phyloP scores from a whole-genome alignment of 116 monocot genomes.

The Cymodocea nodosa region DNA sequence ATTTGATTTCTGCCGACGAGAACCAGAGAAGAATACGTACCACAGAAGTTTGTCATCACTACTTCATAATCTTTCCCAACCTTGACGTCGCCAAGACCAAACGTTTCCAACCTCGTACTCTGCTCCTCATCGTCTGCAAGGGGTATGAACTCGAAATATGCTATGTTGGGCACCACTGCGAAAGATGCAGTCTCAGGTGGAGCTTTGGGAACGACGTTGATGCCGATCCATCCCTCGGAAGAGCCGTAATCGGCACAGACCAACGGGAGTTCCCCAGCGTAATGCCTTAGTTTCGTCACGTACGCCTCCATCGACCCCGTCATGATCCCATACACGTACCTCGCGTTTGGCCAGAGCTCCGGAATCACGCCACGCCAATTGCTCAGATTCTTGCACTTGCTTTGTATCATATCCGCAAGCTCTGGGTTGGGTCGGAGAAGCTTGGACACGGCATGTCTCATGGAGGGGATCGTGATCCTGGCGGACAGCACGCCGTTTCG shows the following conservation, averaged over 20 bases:
- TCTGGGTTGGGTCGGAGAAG: slow-evolving; percentile 46
- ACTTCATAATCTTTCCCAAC: slow-evolving; percentile 68
- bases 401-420: slow-evolving; percentile 40
- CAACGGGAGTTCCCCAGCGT: slow-evolving; percentile 54
- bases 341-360: slow-evolving; percentile 63
- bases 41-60: slow-evolving; percentile 62
- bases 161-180: slow-evolving; percentile 66
- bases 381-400: slow-evolving; percentile 32
- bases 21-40: too few relatives aligned
- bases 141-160: slow-evolving; percentile 89
- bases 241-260: slow-evolving; percentile 63
- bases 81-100: slow-evolving; percentile 48
- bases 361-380: slow-evolving; percentile 68
- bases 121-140: slow-evolving; percentile 1
- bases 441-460: slow-evolving; percentile 40
- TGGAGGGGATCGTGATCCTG: slow-evolving; percentile 47
- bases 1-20: too few relatives aligned
- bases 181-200: slow-evolving; percentile 42
- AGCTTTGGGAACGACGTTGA: slow-evolving; percentile 39
- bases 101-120: slow-evolving; percentile 5
- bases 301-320: slow-evolving; percentile 86
- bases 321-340: slow-evolving; percentile 75
- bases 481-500: slow-evolving; percentile 47
- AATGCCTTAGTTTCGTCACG: slow-evolving; percentile 60
- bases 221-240: slow-evolving; percentile 76